Evolutionary conservation across 2,329 filamentous ascomycete species (phyloP), one percentile per base, ranked within the genome.

Genomic region (Claviceps monticola): DNA sequence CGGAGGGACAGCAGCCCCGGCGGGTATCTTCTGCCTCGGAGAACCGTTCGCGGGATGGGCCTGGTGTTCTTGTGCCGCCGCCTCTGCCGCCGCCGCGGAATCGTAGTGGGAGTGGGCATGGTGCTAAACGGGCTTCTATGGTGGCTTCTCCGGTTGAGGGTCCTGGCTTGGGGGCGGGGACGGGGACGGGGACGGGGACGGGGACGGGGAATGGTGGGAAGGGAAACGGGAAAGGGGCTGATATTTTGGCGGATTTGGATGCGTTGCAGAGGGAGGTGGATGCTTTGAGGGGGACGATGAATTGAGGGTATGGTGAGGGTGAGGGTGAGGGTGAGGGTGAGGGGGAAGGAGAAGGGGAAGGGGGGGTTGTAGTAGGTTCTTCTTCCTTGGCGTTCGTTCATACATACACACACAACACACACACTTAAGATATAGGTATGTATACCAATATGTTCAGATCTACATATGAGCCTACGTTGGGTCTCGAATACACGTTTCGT

Each of bases 241-340:
- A 86, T 60, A 87, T 90, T 54, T 66, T 91, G 57, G 84, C 84
- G 1, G 84, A 90, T 62, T 66, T 91, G 51, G 77, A 79, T 46
- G 80, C 81, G 21, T 66, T 91, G 56, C 85, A 88, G 66, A 76
- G 77, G 61, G 86, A 91, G 61, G 85, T 91, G 41, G 85, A 91
- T 66, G 84, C 79, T 4, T 61, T 84, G 45, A 61, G 67, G 50
- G 67, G 66, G 19, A 62, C 66, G 57, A 38, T 65, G 45, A 54
- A 54, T 2, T 45, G 34, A 38, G 7, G 8, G 26, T 29, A 29
- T 29, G 26, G 8, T 29, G 8, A n/a, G n/a, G n/a, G n/a, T 19
- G 26, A 8, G 26, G 26, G 26, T 29, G 26, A 29, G 9, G 7
- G 26, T 19, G 26, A 8, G 26, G 26, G 26, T 29, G 26, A 29